Percentiles rank a stretch among this genome's conserved stretches.
Evolutionary conservation across 2,329 filamentous ascomycete genomes (phyloP).

Genomic region (Aspergillus sp.): DNA sequence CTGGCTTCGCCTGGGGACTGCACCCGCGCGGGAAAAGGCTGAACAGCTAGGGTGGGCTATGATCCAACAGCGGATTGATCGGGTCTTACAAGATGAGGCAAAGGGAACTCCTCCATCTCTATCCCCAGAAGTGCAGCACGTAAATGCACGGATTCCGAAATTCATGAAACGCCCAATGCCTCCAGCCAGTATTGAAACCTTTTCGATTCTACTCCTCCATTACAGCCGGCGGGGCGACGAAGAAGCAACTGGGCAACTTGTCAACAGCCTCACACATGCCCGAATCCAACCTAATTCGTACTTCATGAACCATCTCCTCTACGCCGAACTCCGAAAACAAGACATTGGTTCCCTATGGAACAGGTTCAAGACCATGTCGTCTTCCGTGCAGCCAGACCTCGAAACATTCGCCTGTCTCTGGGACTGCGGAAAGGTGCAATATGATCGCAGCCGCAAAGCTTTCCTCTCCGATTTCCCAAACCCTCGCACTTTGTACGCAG

Average conservation of each 20-base stretch:
- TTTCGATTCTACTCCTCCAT: conserved; percentile 70
- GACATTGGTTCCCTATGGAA: conserved; percentile 55
- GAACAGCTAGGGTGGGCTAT: conserved; percentile 73
- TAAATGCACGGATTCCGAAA: conserved; percentile 32
- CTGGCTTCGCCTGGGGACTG: conserved; percentile 66
- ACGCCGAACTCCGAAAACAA: conserved; percentile 63
- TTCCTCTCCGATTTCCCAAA: conserved; percentile 49
- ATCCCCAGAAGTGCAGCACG: conserved; percentile 28
- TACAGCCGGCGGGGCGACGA: conserved; percentile 65
- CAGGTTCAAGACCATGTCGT: conserved; percentile 58
- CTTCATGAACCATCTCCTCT: conserved; percentile 77
- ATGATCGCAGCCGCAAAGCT: conserved; percentile 48
- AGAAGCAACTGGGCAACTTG: conserved; percentile 59
- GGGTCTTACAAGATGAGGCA: conserved; percentile 49
- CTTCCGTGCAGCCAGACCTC: conserved; percentile 60
- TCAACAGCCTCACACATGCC: conserved; percentile 61
- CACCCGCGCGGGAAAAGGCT: conserved; percentile 58
- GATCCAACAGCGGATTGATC: conserved; percentile 67
- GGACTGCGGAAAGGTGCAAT: conserved; percentile 51
- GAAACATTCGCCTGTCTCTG: conserved; percentile 70
- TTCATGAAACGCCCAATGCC: conserved; percentile 48
- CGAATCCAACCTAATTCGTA: conserved; percentile 69
- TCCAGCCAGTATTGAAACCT: conserved; percentile 72
- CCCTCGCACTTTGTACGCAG: conserved; percentile 46
- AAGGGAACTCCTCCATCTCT: conserved; percentile 20